Conservation (phyloP, 306 rosid species). For the Rosa multiflora region DNA sequence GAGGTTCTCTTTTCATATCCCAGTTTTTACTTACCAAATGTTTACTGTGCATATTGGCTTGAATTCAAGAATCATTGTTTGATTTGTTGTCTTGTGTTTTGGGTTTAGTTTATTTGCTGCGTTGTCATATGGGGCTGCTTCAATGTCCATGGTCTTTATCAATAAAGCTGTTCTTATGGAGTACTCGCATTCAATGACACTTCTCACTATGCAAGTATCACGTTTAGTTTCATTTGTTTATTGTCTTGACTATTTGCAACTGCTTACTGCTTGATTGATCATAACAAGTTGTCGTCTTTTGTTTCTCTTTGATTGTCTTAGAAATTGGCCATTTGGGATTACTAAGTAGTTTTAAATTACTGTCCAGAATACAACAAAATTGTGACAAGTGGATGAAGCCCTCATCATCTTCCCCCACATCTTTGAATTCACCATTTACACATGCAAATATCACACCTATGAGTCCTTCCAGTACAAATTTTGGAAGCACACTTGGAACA, state of each 20-base stretch:
- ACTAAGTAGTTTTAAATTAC: no score
- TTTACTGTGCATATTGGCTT: no score
- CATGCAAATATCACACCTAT: constrained; percentile 62
- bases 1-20: no score
- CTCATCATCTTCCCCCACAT: constrained; percentile 53
- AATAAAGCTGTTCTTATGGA: constrained; percentile 93
- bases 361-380: constrained; percentile 77
- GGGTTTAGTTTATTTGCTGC: no score
- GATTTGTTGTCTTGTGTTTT: no score
- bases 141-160: constrained; percentile 97
- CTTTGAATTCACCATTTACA: constrained; percentile 51
- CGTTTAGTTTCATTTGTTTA: neutral
- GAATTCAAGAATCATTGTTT: no score
- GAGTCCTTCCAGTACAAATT: constrained; percentile 52
- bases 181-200: constrained; percentile 79
- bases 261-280: constrained; percentile 1
- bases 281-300: neutral
- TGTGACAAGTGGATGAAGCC: constrained; percentile 83
- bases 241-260: neutral
- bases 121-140: no score
- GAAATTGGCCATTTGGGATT: no score
- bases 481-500: no score
- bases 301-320: no score
- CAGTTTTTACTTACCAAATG: no score
- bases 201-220: constrained; percentile 83